Evolutionary conservation across 495 filamentous ascomycete genomes (phyloP).

Genomic region (Neurospora tetraspora): DNA sequence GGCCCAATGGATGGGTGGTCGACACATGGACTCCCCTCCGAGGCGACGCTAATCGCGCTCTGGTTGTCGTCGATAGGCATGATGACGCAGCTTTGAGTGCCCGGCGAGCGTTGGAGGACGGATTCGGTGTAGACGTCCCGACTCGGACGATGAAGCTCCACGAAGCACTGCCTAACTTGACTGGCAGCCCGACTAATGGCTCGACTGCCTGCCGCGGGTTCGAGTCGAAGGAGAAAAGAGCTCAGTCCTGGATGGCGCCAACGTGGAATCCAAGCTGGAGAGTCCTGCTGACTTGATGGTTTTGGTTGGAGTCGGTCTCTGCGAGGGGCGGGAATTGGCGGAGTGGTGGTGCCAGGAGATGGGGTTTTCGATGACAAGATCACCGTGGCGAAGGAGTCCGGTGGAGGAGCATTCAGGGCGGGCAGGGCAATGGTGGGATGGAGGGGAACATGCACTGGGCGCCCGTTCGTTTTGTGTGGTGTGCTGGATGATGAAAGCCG

Average conservation of each 20-base stretch:
- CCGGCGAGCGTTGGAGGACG: not conserved
- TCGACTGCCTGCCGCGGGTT: not conserved
- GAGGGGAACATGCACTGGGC: not conserved
- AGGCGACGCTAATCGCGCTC: not conserved
- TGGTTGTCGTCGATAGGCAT: constrained; percentile 9
- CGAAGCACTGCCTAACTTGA: not conserved
- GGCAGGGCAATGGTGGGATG: not conserved
- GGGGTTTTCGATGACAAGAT: not conserved
- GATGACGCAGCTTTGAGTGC: not conserved
- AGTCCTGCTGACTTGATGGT: not conserved
- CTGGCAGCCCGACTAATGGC: not conserved
- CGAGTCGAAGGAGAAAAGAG: not conserved
- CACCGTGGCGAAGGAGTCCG: not conserved
- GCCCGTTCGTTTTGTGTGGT: not conserved
- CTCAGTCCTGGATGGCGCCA: not conserved
- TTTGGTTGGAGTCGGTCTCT: not conserved
- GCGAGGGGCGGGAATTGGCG: not conserved
- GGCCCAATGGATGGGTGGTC: constrained; percentile 6
- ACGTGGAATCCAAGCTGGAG: not conserved
- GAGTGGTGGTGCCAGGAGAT: not conserved
- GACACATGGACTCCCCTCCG: constrained; percentile 8
- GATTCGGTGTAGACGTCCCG: not conserved
- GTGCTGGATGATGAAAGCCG: not conserved
- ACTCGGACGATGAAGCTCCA: not conserved
- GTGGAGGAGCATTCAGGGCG: not conserved